Evolutionary conservation across 2,329 filamentous ascomycete species (phyloP).

Genomic region (Nemania sp.): DNA sequence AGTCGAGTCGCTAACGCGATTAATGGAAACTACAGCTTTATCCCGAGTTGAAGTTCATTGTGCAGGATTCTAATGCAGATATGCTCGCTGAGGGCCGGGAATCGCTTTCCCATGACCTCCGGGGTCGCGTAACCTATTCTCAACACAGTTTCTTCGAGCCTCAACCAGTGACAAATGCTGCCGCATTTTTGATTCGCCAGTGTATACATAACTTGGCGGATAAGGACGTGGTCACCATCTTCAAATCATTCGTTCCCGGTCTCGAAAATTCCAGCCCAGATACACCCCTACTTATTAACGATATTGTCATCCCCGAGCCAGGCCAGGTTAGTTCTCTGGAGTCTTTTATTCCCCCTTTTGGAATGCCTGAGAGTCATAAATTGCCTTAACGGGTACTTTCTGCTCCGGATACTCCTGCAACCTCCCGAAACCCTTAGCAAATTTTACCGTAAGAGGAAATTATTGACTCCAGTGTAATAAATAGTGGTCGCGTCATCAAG

Average conservation of each 20-base stretch:
- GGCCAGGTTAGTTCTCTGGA: no score
- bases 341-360: no score
- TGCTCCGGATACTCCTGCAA: no score
- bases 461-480: no score
- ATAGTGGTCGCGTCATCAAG: constrained; percentile 1
- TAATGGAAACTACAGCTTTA: constrained; percentile 4
- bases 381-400: no score
- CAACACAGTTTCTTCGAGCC: constrained; percentile 47
- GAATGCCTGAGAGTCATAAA: no score
- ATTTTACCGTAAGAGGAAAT: no score
- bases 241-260: constrained; percentile 21
- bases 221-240: constrained; percentile 27
- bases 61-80: constrained; percentile 40
- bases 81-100: constrained; percentile 41
- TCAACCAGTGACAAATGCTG: constrained; percentile 38
- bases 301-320: not conserved
- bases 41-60: constrained; percentile 39
- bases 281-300: constrained; percentile 31
- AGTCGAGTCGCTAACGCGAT: not conserved
- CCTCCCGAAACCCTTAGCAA: no score
- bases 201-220: constrained; percentile 39
- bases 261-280: constrained; percentile 17
- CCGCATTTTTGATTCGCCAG: constrained; percentile 45
- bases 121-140: constrained; percentile 38
- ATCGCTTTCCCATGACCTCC: constrained; percentile 29